Conservation (phyloP, 2,329 filamentous ascomycete genomes). For the Diaporthe nobilis region DNA sequence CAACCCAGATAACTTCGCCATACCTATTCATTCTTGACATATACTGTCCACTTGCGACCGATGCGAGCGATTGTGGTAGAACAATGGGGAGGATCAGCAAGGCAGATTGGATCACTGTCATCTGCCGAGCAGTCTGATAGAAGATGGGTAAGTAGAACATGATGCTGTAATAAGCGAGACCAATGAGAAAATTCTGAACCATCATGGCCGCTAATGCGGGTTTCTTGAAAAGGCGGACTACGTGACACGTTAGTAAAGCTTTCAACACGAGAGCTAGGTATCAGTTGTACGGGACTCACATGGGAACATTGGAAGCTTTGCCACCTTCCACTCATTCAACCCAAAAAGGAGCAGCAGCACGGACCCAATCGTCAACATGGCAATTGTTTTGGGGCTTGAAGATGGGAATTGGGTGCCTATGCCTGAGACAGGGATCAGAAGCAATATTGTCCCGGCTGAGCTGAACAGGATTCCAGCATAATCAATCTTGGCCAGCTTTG, state of each 20-base stretch:
- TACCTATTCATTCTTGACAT: slow-evolving; percentile 71
- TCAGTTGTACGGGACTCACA: slow-evolving; percentile 48
- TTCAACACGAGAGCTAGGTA: background rate
- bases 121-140: slow-evolving; percentile 62
- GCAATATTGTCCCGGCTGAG: slow-evolving; percentile 68
- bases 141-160: slow-evolving; percentile 75
- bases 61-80: slow-evolving; percentile 57
- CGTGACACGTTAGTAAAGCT: background rate
- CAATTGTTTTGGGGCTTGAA: slow-evolving; percentile 69
- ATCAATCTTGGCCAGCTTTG: slow-evolving; percentile 70
- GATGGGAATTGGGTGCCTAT: slow-evolving; percentile 67
- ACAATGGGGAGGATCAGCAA: slow-evolving; percentile 64
- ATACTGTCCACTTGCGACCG: slow-evolving; percentile 67
- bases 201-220: slow-evolving; percentile 68
- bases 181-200: slow-evolving; percentile 71
- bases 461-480: slow-evolving; percentile 69
- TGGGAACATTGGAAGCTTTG: slow-evolving; percentile 71
- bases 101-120: slow-evolving; percentile 57
- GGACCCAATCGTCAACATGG: slow-evolving; percentile 61
- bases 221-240: slow-evolving; percentile 68
- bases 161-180: slow-evolving; percentile 69
- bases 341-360: slow-evolving; percentile 60
- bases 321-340: slow-evolving; percentile 68
- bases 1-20: slow-evolving; percentile 68
- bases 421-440: slow-evolving; percentile 75